Conservation (phyloP, 805 yeast genomes). For the Wickerhamiella shivajii region DNA sequence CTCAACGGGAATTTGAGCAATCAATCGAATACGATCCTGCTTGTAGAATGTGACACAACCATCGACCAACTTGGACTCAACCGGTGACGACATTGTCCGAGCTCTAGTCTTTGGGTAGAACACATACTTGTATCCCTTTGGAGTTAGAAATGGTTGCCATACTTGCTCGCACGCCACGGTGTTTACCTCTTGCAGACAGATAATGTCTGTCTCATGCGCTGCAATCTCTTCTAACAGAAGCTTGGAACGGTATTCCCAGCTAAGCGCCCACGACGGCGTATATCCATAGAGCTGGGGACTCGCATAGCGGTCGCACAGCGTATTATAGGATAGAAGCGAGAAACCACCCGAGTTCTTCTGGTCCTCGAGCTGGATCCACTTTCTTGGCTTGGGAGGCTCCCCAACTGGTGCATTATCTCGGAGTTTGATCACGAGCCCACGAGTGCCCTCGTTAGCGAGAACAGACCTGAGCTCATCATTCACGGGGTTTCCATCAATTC, state of each 20-base stretch:
- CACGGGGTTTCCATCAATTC: slow-evolving; percentile 86
- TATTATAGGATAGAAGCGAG: slow-evolving; percentile 75
- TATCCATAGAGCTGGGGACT: slow-evolving; percentile 82
- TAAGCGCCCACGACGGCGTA: slow-evolving; percentile 94
- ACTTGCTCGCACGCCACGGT: slow-evolving; percentile 70
- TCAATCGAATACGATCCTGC: slow-evolving; percentile 47
- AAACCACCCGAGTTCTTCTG: slow-evolving; percentile 37
- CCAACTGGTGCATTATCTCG: slow-evolving; percentile 70
- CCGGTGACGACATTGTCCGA: slow-evolving; percentile 58
- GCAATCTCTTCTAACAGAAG: slow-evolving; percentile 59
- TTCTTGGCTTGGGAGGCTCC: slow-evolving; percentile 55
- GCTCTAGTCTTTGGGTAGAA: slow-evolving; percentile 86
- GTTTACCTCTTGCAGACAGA: slow-evolving; percentile 94
- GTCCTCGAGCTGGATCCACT: slow-evolving; percentile 66
- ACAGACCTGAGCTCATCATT: slow-evolving; percentile 49
- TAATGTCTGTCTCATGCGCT: slow-evolving; percentile 51
- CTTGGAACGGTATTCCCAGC: slow-evolving; percentile 81
- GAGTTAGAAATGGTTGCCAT: slow-evolving; percentile 63
- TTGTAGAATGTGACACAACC: slow-evolving; percentile 95
- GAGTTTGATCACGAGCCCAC: slow-evolving; percentile 62
- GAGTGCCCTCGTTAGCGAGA: slow-evolving; percentile 69
- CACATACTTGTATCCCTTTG: slow-evolving; percentile 63
- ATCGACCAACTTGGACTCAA: slow-evolving; percentile 81
- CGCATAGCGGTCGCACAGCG: slow-evolving; percentile 91
- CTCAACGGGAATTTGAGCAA: slow-evolving; percentile 63